Percentiles rank a stretch among this genome's conserved stretches.
Conservation (phyloP, 169 alveolate species). For the Cryptosporidium andersoni region DNA sequence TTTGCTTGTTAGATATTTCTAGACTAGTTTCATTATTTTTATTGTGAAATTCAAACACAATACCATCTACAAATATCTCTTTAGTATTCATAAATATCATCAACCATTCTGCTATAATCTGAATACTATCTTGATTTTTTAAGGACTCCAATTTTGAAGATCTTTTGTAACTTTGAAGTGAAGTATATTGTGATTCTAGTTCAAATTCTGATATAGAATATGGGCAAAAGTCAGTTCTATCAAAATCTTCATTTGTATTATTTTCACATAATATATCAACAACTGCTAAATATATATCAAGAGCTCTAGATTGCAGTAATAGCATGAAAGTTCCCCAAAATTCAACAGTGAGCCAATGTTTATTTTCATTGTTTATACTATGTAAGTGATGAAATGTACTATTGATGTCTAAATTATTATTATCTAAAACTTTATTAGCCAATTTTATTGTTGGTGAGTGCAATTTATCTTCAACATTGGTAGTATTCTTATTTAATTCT, state of each 20-base stretch:
- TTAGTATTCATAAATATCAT: slow-evolving; percentile 29
- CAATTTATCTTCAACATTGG: too few relatives aligned
- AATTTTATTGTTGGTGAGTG: neutral
- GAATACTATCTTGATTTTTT: neutral
- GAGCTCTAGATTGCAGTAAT: slow-evolving; percentile 13
- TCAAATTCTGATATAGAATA: slow-evolving; percentile 28
- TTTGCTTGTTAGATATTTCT: slow-evolving; percentile 17
- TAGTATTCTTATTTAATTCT: too few relatives aligned
- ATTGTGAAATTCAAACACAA: slow-evolving; percentile 26
- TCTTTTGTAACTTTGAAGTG: slow-evolving; percentile 1
- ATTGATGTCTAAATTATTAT: too few relatives aligned
- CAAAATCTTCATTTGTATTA: neutral
- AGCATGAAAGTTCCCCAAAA: slow-evolving; percentile 61
- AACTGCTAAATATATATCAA: slow-evolving; percentile 39
- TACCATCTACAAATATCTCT: slow-evolving; percentile 33
- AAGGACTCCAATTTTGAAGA: neutral
- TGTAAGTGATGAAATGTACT: neutral
- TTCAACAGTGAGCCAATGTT: slow-evolving; percentile 37
- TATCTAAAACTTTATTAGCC: neutral
- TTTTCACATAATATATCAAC: slow-evolving; percentile 12
- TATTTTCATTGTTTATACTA: neutral
- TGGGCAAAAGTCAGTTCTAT: neutral
- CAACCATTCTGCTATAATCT: slow-evolving; percentile 30
- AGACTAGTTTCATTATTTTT: neutral
- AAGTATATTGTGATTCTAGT: neutral